Evolutionary conservation across 208 protist species (phyloP).

Genomic region (Strigomonas culicis): DNA sequence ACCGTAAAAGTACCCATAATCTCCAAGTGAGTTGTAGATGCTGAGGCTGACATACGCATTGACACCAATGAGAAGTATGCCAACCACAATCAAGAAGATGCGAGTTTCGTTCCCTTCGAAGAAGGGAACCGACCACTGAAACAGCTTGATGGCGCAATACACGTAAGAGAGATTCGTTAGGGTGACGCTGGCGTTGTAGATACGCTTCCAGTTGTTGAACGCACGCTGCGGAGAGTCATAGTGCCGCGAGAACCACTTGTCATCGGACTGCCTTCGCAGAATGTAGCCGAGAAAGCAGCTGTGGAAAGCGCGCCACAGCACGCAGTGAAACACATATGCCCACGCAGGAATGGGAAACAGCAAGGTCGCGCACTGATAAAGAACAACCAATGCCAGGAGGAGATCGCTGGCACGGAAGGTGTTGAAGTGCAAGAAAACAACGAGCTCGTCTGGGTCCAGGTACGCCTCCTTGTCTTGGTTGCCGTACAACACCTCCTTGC

Average conservation of each 20-base stretch:
- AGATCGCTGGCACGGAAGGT: constrained; percentile 78
- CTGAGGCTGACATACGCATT: constrained; percentile 81
- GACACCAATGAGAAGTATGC: constrained; percentile 63
- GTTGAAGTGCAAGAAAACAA: constrained; percentile 79
- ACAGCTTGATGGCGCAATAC: constrained; percentile 43
- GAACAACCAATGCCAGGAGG: constrained; percentile 60
- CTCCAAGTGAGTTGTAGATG: constrained; percentile 85
- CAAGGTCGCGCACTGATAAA: constrained; percentile 48
- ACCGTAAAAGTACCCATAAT: constrained; percentile 94
- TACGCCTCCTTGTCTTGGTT: constrained; percentile 26
- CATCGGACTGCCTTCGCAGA: constrained; percentile 54
- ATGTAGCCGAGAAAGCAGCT: constrained; percentile 76
- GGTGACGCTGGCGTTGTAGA: constrained; percentile 79
- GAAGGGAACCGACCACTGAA: constrained; percentile 36
- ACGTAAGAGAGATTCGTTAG: constrained; percentile 51
- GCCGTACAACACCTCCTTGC: constrained; percentile 48
- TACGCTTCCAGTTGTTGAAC: constrained; percentile 91
- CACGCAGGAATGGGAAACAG: constrained; percentile 49
- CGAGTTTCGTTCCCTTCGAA: constrained; percentile 32
- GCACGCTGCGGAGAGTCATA: constrained; percentile 64
- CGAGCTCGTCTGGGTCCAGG: constrained; percentile 50
- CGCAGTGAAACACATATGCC: constrained; percentile 50
- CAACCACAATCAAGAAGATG: constrained; percentile 42
- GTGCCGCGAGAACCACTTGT: constrained; percentile 73
- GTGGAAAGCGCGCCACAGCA: constrained; percentile 83